A percentile compares a stretch with the other conserved stretches of the same genome.
Conservation (phyloP, 2,329 filamentous ascomycete genomes). For the Penicillium vulpinum region DNA sequence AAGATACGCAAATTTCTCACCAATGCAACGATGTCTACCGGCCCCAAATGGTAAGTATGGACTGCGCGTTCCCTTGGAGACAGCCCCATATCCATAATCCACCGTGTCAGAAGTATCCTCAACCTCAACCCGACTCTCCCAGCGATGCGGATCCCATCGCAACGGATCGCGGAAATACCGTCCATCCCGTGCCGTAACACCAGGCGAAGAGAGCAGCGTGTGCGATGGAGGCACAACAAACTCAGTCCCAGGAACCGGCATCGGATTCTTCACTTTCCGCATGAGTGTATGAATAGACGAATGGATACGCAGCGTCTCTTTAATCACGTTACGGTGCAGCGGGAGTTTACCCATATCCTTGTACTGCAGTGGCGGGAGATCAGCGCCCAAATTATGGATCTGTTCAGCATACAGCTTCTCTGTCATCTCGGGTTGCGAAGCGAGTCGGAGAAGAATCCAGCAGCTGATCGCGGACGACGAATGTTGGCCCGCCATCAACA, state of each 20-base stretch:
- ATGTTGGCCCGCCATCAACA: constrained; percentile 83
- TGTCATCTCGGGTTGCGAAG: constrained; percentile 66
- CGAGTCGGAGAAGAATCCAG: constrained; percentile 75
- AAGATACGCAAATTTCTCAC: constrained; percentile 73
- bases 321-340: constrained; percentile 64
- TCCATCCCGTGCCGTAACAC: constrained; percentile 60
- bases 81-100: constrained; percentile 62
- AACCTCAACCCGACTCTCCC: constrained; percentile 49
- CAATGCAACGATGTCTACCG: constrained; percentile 71
- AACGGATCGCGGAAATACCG: constrained; percentile 62
- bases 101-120: constrained; percentile 56
- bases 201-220: constrained; percentile 77
- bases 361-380: constrained; percentile 59
- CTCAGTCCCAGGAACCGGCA: constrained; percentile 55
- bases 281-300: constrained; percentile 72
- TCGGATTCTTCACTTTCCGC: constrained; percentile 68
- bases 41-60: constrained; percentile 73
- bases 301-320: constrained; percentile 71
- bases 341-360: constrained; percentile 61
- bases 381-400: constrained; percentile 52
- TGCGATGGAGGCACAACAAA: constrained; percentile 78
- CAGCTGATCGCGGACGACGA: constrained; percentile 74
- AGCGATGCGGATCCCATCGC: constrained; percentile 63
- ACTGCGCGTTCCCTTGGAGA: constrained; percentile 60
- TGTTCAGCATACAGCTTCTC: constrained; percentile 73